Evolutionary conservation across 495 filamentous ascomycete genomes (phyloP), one percentile per base, ranked within the genome.

Genomic region (Durotheca rogersii): DNA sequence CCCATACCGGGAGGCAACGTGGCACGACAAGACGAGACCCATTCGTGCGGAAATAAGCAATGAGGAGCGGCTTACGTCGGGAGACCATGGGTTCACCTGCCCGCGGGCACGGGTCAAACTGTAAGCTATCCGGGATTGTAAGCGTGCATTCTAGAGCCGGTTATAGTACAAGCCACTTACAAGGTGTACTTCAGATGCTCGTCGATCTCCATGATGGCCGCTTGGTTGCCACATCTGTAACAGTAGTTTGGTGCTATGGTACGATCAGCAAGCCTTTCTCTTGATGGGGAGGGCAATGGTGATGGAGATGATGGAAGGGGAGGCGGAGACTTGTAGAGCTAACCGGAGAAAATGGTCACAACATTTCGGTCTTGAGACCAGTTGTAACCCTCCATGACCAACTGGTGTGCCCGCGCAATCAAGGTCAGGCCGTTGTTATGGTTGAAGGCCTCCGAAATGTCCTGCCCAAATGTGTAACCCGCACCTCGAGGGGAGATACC

Each of bases 151-250:
- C 23, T 0, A 41, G 48, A 30, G 6, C 15, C 6, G 23, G 29
- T 49, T 47, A 34, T 6, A 18, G 29, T 15, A 16, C 14, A 11
- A 43, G 10, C n/a, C 21, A 86, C 90, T 73, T 81, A 98, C 93
- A 98, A 98, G 62, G 93, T 98, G 69, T 97, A 98, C 77, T 98
- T 97, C 70, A 98, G 73, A 72, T 98, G 90, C 72, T 98, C 93
- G 53, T 98, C 93, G 70, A 98, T 98, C 71, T 98, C 93, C 93
- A 98, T 98, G 70, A 98, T 98, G 7, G 93, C 93, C 40, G 93
- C 93, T 73, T 98, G 93, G 72, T 98, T 98, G 62, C 93, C 93
- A 69, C 93, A 98, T 66, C 93, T 81, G 77, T 95, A 95, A 75
- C 91, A 96, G 72, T 96, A 96, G 72, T 96, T 96, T 21, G 91